Conservation (phyloP, 371 early-diverging fungal genomes). For the Conidiobolus coronatus region DNA sequence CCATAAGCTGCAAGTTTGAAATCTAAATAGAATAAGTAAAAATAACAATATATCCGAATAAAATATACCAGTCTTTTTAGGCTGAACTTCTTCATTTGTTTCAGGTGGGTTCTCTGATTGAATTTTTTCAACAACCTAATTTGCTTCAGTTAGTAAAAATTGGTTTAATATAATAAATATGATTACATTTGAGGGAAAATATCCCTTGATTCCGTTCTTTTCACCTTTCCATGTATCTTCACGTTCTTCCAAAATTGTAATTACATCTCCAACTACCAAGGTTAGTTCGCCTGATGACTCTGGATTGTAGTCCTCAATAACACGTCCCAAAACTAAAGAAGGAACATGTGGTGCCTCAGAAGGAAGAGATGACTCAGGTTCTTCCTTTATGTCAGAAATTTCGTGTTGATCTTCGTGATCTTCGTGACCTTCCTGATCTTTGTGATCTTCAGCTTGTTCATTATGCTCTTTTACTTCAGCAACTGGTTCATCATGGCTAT, state of each 20-base stretch:
- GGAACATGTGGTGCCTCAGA: not conserved
- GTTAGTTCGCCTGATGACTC: conserved; percentile 36
- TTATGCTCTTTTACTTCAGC: too few relatives aligned
- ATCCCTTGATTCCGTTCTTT: conserved; percentile 35
- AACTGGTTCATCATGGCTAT: too few relatives aligned
- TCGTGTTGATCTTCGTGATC: too few relatives aligned
- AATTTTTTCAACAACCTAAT: too few relatives aligned
- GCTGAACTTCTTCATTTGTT: too few relatives aligned
- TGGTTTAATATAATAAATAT: not conserved
- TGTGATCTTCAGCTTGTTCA: too few relatives aligned
- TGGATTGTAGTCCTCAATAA: conserved; percentile 42
- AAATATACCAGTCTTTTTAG: not conserved
- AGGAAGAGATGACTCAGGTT: not conserved
- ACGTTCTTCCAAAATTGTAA: conserved; percentile 34
- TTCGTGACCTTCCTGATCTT: too few relatives aligned
- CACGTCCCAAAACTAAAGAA: conserved; percentile 9
- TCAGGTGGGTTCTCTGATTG: too few relatives aligned
- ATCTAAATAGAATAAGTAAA: not conserved
- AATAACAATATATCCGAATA: not conserved
- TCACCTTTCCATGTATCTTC: conserved; percentile 46
- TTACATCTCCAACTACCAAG: conserved; percentile 34
- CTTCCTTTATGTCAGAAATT: not conserved
- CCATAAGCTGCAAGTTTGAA: conserved; percentile 56
- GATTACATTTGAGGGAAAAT: conserved; percentile 32
- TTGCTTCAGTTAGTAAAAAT: too few relatives aligned